Percentiles rank a stretch among this genome's conserved stretches.
phyloP scores from a whole-genome alignment of 2,329 filamentous ascomycete species.

The Fusarium bactridioides region DNA sequence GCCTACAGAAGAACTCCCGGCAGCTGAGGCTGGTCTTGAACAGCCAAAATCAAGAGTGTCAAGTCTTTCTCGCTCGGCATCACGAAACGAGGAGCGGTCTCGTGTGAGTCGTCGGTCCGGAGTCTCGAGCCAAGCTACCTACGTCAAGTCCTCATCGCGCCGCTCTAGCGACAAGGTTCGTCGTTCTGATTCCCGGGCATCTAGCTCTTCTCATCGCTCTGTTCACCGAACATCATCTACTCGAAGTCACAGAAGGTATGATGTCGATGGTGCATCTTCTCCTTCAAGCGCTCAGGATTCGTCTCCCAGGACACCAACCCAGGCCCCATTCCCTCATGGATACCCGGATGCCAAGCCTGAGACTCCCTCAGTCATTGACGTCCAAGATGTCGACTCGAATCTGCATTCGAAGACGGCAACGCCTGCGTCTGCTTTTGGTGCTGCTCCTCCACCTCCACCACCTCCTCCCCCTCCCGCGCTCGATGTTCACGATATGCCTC shows the following conservation, averaged over 20 bases:
- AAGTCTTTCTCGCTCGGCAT: conserved; percentile 53
- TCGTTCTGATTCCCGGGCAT: conserved; percentile 46
- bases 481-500: conserved; percentile 73
- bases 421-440: conserved; percentile 45
- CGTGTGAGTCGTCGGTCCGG: conserved; percentile 63
- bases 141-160: conserved; percentile 50
- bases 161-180: conserved; percentile 48
- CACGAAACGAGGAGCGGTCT: conserved; percentile 58
- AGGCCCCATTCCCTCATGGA: conserved; percentile 58
- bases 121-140: conserved; percentile 66
- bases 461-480: conserved; percentile 79
- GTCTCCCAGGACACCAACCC: conserved; percentile 69
- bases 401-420: conserved; percentile 51
- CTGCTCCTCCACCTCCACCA: conserved; percentile 59
- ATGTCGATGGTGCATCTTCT: conserved; percentile 54
- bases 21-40: conserved; percentile 42
- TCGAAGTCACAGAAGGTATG: conserved; percentile 47
- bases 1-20: conserved; percentile 24
- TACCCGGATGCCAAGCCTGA: conserved; percentile 52
- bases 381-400: conserved; percentile 47
- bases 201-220: conserved; percentile 47
- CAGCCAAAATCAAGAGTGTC: conserved; percentile 57
- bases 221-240: conserved; percentile 50
- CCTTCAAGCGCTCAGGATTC: conserved; percentile 61
- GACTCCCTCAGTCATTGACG: conserved; percentile 47